Conservation (phyloP, 2,329 filamentous ascomycete genomes). For the Geosmithia putterillii region DNA sequence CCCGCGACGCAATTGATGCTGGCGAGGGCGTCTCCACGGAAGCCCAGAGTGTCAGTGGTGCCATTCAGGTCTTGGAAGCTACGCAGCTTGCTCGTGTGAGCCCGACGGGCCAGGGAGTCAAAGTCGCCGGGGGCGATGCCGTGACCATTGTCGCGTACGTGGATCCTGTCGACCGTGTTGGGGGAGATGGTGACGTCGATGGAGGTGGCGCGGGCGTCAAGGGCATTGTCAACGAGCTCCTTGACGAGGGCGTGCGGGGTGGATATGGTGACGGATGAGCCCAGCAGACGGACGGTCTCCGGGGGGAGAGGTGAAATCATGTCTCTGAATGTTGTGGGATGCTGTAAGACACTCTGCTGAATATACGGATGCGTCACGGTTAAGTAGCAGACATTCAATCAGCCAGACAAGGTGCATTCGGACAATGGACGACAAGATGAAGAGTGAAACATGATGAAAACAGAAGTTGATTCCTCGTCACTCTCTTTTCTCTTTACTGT, state of each 20-base stretch:
- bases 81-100: slow-evolving; percentile 62
- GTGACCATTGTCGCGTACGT: slow-evolving; percentile 62
- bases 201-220: slow-evolving; percentile 57
- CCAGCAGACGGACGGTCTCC: slow-evolving; percentile 40
- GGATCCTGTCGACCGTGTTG: slow-evolving; percentile 57
- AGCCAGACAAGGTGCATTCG: too few species aligned
- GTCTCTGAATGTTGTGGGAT: slow-evolving; percentile 25
- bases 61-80: slow-evolving; percentile 49
- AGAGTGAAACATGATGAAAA: too few species aligned
- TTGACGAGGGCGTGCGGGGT: slow-evolving; percentile 54
- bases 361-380: not conserved
- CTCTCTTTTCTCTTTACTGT: too few species aligned
- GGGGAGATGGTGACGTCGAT: slow-evolving; percentile 52
- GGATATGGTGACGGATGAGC: slow-evolving; percentile 47
- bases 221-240: slow-evolving; percentile 65
- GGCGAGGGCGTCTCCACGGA: slow-evolving; percentile 63
- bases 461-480: too few species aligned
- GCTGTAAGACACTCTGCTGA: not conserved
- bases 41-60: slow-evolving; percentile 54
- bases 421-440: too few species aligned
- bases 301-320: slow-evolving; percentile 36
- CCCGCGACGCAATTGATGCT: slow-evolving; percentile 46
- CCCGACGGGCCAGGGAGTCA: slow-evolving; percentile 46
- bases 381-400: too few species aligned
- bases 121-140: slow-evolving; percentile 56